Conservation (phyloP, 2,329 filamentous ascomycete species). For the Claviceps africana region DNA sequence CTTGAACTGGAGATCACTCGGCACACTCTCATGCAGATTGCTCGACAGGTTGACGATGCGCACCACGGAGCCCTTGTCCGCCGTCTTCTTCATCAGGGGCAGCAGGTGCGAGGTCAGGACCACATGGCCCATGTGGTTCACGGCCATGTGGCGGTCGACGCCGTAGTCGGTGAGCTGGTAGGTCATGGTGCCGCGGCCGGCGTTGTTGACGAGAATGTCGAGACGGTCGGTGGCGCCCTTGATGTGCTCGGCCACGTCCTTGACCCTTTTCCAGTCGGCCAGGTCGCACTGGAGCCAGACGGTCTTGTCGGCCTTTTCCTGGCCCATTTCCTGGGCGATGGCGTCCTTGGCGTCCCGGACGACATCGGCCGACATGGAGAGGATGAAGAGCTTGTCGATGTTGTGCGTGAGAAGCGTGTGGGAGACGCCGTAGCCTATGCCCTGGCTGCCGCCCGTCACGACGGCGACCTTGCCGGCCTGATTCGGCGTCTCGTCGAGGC, state of each 20-base stretch:
- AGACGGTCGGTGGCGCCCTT: background rate
- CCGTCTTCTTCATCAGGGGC: constrained; percentile 1
- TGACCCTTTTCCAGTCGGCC: background rate
- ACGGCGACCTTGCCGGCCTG: constrained; percentile 1
- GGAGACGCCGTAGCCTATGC: background rate
- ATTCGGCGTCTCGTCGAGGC: constrained; percentile 1
- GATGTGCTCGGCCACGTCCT: background rate
- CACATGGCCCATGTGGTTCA: background rate
- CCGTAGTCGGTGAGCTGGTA: background rate
- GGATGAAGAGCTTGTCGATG: background rate
- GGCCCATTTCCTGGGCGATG: background rate
- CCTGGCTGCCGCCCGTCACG: background rate
- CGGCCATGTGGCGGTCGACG: constrained; percentile 1
- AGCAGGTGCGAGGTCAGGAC: background rate
- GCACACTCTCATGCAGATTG: constrained; percentile 1
- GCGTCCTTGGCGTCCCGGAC: background rate
- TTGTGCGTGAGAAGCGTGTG: background rate
- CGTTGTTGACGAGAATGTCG: background rate
- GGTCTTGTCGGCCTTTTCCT: background rate
- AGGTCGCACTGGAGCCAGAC: background rate
- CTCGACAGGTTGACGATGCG: background rate
- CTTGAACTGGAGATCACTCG: background rate
- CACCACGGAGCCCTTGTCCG: background rate
- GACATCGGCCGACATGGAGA: background rate
- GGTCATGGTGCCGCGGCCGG: background rate